Evolutionary conservation across 768 basidiomycete species (phyloP), one percentile per base, ranked within the genome.

Genomic region (Tricholoma hemisulphureum): DNA sequence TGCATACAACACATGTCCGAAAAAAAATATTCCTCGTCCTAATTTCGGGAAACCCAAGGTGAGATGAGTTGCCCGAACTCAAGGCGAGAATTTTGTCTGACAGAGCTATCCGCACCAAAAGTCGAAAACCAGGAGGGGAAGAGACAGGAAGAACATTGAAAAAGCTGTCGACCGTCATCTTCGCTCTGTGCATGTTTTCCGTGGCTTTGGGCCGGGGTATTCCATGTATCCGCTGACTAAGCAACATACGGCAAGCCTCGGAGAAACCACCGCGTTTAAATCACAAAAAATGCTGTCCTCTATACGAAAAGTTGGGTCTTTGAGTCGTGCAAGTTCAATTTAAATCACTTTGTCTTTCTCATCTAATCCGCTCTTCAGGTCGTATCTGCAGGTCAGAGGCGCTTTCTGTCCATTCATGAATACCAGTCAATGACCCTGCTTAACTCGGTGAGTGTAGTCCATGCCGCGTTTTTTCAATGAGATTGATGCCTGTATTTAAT

Each of bases 341-440:
- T 6, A 14, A 55, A 34, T 48, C 4, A n/a, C n/a, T n/a, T 24
- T 18, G 32, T 28, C 18, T 49, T 35, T 26, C 49, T 59, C 59
- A 56, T 24, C 56, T 56, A 66, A 58, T 46, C 26, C 54, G 16
- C 39, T 53, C 26, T 59, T 28, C 66, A 91, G 89, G 75, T 78
- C 71, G 82, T 79, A 65, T 86, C 84, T 83, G 84, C 85, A 67
- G 83, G 87, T 70, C 94, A 95, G 83, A 91, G 82, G 77, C 91
- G 95, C 62, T 90, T 86, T 72, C 85, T 98, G 67, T 96, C 94
- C 23, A 95, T 99, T 67, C 97, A 99, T 76, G 97, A 99, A 77
- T 93, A 97, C 78, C 95, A 98, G 74, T 96, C 95, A 43, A 90
- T 98, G 74, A 87, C 88, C 62, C 81, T 99, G 46, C 84, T 99